phyloP scores from a whole-genome alignment of 2,329 filamentous ascomycete genomes.

The Phialophora expanda region DNA sequence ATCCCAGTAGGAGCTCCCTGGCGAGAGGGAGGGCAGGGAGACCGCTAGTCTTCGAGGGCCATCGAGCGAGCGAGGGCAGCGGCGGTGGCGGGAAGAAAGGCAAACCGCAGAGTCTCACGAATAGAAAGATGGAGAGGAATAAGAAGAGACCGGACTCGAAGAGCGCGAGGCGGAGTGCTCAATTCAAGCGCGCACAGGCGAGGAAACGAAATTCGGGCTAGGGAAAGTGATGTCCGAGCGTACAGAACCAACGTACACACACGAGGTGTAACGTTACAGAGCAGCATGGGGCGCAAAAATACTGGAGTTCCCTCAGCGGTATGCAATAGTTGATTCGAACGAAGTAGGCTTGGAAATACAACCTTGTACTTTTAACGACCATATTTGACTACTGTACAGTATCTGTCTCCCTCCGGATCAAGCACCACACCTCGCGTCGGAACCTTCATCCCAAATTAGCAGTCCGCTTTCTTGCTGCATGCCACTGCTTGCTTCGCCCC shows the following conservation, averaged over 20 bases:
- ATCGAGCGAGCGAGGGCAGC: conserved; percentile 44
- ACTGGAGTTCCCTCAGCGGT: not conserved
- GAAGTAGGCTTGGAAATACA: not conserved
- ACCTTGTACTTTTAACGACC: not conserved
- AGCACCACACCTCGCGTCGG: not conserved
- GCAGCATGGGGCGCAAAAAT: not conserved
- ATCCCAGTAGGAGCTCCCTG: conserved; percentile 24
- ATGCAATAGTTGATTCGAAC: not conserved
- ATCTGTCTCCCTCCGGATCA: not conserved
- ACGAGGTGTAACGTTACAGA: not conserved
- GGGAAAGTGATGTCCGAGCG: not conserved
- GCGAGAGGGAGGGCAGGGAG: not conserved
- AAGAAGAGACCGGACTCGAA: conserved; percentile 12
- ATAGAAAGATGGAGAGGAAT: conserved; percentile 5
- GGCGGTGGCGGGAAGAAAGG: not conserved
- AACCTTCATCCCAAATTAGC: not conserved
- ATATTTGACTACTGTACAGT: not conserved
- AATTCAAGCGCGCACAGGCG: conserved; percentile 7
- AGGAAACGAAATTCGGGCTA: conserved; percentile 2
- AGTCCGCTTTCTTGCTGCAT: not conserved
- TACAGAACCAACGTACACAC: not conserved
- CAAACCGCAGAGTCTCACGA: not conserved
- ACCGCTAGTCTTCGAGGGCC: conserved; percentile 52
- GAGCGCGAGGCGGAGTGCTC: conserved; percentile 7
- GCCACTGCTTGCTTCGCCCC: not conserved